phyloP scores from a whole-genome alignment of 2,329 filamentous ascomycete genomes.

The Orbilia javanica region DNA sequence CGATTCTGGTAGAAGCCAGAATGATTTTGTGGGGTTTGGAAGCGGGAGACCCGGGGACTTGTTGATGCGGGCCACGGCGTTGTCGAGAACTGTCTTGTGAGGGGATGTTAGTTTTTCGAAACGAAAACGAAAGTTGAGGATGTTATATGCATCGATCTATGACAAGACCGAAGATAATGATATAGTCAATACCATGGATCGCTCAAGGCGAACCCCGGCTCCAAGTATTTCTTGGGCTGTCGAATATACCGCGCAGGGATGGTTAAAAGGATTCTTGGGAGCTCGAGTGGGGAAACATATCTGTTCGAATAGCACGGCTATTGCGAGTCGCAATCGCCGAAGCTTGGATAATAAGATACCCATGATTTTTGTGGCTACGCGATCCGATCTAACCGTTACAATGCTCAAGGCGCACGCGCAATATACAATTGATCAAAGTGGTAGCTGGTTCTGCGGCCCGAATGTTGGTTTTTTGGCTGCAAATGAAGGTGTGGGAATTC shows the following conservation, averaged over 20 bases:
- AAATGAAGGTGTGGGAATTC: slow-evolving; percentile 4
- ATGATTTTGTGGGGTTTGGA: slow-evolving; percentile 66
- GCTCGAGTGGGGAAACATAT: slow-evolving; percentile 49
- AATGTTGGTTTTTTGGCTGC: background rate
- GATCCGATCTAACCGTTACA: background rate
- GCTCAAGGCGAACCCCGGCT: background rate
- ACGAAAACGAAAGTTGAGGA: too few relatives aligned
- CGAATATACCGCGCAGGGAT: background rate
- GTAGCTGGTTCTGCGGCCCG: too few relatives aligned
- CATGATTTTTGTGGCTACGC: slow-evolving; percentile 13
- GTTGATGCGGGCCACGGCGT: slow-evolving; percentile 5
- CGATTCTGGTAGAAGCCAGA: slow-evolving; percentile 68
- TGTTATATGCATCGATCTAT: background rate
- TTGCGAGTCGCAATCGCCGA: slow-evolving; percentile 28
- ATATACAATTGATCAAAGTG: background rate
- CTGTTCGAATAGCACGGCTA: slow-evolving; percentile 32
- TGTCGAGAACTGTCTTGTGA: slow-evolving; percentile 41
- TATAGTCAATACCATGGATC: background rate
- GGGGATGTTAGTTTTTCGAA: slow-evolving; percentile 32
- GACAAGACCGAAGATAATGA: too few relatives aligned
- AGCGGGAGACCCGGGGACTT: slow-evolving; percentile 66
- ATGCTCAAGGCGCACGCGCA: background rate
- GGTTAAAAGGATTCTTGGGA: too few relatives aligned
- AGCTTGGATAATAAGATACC: slow-evolving; percentile 42
- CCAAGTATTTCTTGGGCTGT: background rate